Conservation (phyloP, 768 basidiomycete genomes). For the Suillus clintonianus region DNA sequence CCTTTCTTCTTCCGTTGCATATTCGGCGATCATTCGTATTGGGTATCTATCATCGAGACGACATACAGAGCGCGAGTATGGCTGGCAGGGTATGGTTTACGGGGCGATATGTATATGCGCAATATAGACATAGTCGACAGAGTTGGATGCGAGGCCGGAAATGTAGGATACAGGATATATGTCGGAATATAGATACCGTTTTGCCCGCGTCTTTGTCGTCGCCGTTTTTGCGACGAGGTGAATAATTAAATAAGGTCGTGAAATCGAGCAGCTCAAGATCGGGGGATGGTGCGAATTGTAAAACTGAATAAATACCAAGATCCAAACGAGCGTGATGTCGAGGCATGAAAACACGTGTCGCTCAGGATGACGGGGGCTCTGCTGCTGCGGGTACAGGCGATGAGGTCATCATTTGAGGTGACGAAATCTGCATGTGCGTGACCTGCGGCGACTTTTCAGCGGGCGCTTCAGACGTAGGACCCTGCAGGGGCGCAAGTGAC, state of each 20-base stretch:
- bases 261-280: slow-evolving; percentile 20
- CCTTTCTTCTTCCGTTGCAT: slow-evolving; percentile 35
- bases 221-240: slow-evolving; percentile 23
- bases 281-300: slow-evolving; percentile 18
- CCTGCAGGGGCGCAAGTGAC: slow-evolving; percentile 24
- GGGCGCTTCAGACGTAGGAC: slow-evolving; percentile 26
- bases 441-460: slow-evolving; percentile 24
- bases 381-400: slow-evolving; percentile 14
- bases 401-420: slow-evolving; percentile 28
- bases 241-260: slow-evolving; percentile 34
- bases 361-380: slow-evolving; percentile 23
- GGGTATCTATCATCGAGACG: slow-evolving; percentile 36
- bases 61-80: slow-evolving; percentile 17
- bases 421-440: slow-evolving; percentile 20
- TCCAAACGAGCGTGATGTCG: slow-evolving; percentile 9
- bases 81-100: slow-evolving; percentile 9
- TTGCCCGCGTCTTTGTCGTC: slow-evolving; percentile 15
- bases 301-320: slow-evolving; percentile 32
- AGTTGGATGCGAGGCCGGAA: slow-evolving; percentile 11
- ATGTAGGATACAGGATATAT: slow-evolving; percentile 32
- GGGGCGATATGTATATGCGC: slow-evolving; percentile 29
- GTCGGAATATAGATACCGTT: slow-evolving; percentile 18
- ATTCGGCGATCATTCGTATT: slow-evolving; percentile 26
- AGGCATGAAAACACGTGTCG: not conserved
- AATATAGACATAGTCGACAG: slow-evolving; percentile 32